Evolutionary conservation across 352 stramenopile genomes (phyloP), one percentile per base, ranked within the genome.

Genomic region (Discostella stelligera): DNA sequence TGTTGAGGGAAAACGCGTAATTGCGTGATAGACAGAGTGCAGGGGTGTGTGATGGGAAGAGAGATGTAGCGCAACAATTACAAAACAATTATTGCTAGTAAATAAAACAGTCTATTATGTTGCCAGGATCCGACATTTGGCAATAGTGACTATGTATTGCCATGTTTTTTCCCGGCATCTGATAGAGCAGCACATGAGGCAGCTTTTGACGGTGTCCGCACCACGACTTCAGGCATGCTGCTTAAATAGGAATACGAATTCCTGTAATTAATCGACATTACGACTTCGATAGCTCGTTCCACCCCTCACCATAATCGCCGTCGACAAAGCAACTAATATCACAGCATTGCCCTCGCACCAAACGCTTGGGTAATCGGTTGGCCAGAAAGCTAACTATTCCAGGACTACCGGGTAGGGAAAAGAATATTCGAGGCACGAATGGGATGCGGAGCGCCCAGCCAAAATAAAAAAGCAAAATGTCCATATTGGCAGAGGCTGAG

Each of bases 1-100:
- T 96, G n/a, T 87, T 96, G 67, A 82, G 90, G 66, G 89, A 94
- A 66, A 92, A 92, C 66, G 59, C 65, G 27, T 91, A 88, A 86
- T 6, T 32, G 27, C 5, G 5, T 54, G 16, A 0, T 1, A 7
- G 23, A n/a, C 5, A 37, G 30, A 11, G 39, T 50, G 25, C 9
- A 30, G 21, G 10, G 16, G 21, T 7, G 11, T 27, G 0, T 2
- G 20, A 27, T 14, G 16, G 32, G 11, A 2, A 58, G 32, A 30
- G n/a, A 58, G 48, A 20, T 3, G 3, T 18, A 55, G 48, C 18
- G 27, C 37, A 10, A 44, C 37, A 44, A 14, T 44, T 44, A 8
- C 37, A 44, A 44, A n/a, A n/a, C n/a, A n/a, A n/a, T n/a, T 44
- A 44, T 14, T 44, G 37, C 7, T 14, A 44, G 37, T 44, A 13